A percentile compares a stretch with the other conserved stretches of the same genome.
Conservation (phyloP, 2,329 filamentous ascomycete species). For the Cadophora luteo-olivacea region DNA sequence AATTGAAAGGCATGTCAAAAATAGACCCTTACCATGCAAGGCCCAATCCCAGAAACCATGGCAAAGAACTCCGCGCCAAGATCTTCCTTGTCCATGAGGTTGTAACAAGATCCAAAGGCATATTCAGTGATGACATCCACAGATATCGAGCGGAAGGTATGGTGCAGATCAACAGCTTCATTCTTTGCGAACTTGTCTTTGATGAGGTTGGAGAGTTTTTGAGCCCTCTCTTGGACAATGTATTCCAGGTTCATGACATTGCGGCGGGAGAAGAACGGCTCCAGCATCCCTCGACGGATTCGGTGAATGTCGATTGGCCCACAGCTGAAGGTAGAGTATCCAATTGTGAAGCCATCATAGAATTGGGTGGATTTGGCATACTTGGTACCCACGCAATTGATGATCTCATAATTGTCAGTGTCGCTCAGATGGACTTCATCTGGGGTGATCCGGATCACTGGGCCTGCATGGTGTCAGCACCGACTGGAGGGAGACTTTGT, state of each 20-base stretch:
- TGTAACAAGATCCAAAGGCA: conserved; percentile 42
- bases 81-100: conserved; percentile 41
- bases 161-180: conserved; percentile 39
- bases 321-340: conserved; percentile 25
- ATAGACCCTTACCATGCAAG: conserved; percentile 23
- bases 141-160: conserved; percentile 40
- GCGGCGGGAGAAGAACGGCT: conserved; percentile 43
- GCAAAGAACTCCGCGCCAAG: conserved; percentile 40
- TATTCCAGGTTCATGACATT: conserved; percentile 41
- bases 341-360: conserved; percentile 27
- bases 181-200: conserved; percentile 23
- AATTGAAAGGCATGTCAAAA: too few relatives aligned
- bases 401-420: conserved; percentile 38
- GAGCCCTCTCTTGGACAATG: conserved; percentile 39
- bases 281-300: conserved; percentile 30
- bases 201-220: conserved; percentile 33
- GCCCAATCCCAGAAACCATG: conserved; percentile 37
- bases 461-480: conserved; percentile 30
- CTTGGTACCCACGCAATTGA: conserved; percentile 35
- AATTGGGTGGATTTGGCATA: conserved; percentile 34
- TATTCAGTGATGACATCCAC: conserved; percentile 45
- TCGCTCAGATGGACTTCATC: conserved; percentile 42
- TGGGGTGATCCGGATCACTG: conserved; percentile 43
- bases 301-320: conserved; percentile 17
- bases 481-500: neutral